phyloP scores from a whole-genome alignment of 2,329 filamentous ascomycete genomes.

The Bisporella sp. region DNA sequence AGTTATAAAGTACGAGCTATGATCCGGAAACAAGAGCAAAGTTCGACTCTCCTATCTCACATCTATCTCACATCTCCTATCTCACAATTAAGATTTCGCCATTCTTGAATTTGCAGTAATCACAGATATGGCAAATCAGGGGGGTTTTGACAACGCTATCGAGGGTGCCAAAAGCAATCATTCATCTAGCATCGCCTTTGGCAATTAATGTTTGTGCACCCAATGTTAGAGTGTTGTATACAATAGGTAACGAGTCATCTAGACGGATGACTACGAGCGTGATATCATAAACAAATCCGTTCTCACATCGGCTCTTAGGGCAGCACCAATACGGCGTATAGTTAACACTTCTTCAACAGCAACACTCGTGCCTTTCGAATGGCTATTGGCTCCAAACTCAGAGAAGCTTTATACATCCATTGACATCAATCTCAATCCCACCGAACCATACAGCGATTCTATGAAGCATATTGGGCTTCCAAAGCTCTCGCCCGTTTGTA shows the following conservation, averaged over 20 bases:
- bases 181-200: slow-evolving; percentile 12
- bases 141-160: slow-evolving; percentile 8
- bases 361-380: slow-evolving; percentile 15
- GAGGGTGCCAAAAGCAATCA: slow-evolving; percentile 6
- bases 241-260: background rate
- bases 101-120: slow-evolving; percentile 19
- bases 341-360: slow-evolving; percentile 22
- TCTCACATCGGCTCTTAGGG: slow-evolving; percentile 13
- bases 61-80: too few relatives aligned
- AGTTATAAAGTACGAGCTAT: slow-evolving; percentile 12
- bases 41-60: slow-evolving; percentile 7
- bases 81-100: slow-evolving; percentile 14
- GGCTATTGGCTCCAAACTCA: slow-evolving; percentile 11
- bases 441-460: slow-evolving; percentile 2
- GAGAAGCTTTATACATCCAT: slow-evolving; percentile 9
- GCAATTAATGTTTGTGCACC: background rate
- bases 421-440: slow-evolving; percentile 9
- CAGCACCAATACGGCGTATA: slow-evolving; percentile 14
- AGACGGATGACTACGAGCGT: slow-evolving; percentile 13
- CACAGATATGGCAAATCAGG: slow-evolving; percentile 7
- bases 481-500: slow-evolving; percentile 22
- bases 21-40: slow-evolving; percentile 13
- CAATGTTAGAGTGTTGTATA: background rate
- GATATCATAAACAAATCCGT: slow-evolving; percentile 14
- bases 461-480: slow-evolving; percentile 26